These are phyloP conservation scores for Mycena citricolor DNA, from an alignment of 1,284 basidiomycete species.

Conservation along the genomic window DNA sequence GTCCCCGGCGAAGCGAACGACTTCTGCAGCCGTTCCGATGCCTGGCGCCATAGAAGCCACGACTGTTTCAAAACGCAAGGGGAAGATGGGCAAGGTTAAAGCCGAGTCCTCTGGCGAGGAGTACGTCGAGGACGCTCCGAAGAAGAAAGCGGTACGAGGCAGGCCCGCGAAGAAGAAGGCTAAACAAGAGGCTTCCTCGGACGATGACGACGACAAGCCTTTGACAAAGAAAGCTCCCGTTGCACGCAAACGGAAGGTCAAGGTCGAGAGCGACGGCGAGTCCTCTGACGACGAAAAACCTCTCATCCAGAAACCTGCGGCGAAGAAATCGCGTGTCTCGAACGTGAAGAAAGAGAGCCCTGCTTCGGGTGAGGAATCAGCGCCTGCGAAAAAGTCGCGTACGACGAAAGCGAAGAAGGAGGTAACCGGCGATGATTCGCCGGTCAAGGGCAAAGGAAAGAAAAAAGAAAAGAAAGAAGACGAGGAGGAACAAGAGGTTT, in stretches of 20 bases:
- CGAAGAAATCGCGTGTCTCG: slow-evolving; percentile 26
- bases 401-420: slow-evolving; percentile 42
- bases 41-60: slow-evolving; percentile 43
- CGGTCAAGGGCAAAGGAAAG: slow-evolving; percentile 46
- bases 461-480: slow-evolving; percentile 59
- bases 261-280: slow-evolving; percentile 24
- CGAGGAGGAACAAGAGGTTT: slow-evolving; percentile 69
- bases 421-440: slow-evolving; percentile 34
- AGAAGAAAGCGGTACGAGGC: slow-evolving; percentile 39
- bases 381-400: slow-evolving; percentile 19
- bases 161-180: slow-evolving; percentile 65
- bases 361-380: slow-evolving; percentile 11
- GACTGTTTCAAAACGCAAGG: slow-evolving; percentile 38
- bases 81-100: slow-evolving; percentile 35
- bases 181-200: slow-evolving; percentile 55
- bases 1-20: slow-evolving; percentile 56
- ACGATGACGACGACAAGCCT: slow-evolving; percentile 46
- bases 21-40: slow-evolving; percentile 42
- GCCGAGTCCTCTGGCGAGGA: slow-evolving; percentile 35
- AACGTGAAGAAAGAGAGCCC: slow-evolving; percentile 36
- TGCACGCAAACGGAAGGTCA: slow-evolving; percentile 24
- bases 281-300: slow-evolving; percentile 19
- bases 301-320: slow-evolving; percentile 25
- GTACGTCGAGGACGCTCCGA: slow-evolving; percentile 31
- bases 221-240: slow-evolving; percentile 39